Conservation (phyloP, 1,284 basidiomycete genomes). For the Hypsizygus ulmarius region DNA sequence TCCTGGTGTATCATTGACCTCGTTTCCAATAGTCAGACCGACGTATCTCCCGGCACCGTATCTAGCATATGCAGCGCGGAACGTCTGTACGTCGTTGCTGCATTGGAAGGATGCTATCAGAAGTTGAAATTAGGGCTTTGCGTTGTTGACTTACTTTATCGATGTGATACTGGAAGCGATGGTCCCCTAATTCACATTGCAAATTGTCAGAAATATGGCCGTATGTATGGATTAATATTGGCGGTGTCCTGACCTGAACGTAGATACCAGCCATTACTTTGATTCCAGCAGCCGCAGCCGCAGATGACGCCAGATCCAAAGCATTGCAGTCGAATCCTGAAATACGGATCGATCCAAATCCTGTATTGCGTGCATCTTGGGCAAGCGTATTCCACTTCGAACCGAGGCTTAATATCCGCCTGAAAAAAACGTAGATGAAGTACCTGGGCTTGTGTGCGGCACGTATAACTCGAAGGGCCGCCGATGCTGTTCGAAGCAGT, state of each 20-base stretch:
- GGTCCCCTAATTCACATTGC: constrained; percentile 27
- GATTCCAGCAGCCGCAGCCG: constrained; percentile 30
- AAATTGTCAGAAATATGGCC: neutral
- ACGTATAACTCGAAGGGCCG: constrained; percentile 26
- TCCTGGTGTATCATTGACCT: constrained; percentile 28
- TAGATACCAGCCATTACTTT: constrained; percentile 35
- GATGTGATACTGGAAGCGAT: constrained; percentile 22
- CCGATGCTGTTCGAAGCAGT: constrained; percentile 33
- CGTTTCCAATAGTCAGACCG: constrained; percentile 35
- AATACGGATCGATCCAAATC: constrained; percentile 34
- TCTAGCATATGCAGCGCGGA: constrained; percentile 27
- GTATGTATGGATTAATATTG: too few species aligned
- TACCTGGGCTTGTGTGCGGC: constrained; percentile 36
- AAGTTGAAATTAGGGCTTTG: neutral
- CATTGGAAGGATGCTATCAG: neutral
- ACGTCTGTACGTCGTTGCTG: constrained; percentile 33
- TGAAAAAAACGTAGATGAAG: neutral
- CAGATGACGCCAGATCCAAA: constrained; percentile 31
- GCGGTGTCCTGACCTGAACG: constrained; percentile 27
- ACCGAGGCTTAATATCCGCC: neutral
- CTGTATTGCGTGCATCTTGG: constrained; percentile 25
- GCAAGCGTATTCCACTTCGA: constrained; percentile 35
- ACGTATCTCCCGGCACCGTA: constrained; percentile 30
- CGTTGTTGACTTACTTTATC: constrained; percentile 26
- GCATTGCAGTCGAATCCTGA: constrained; percentile 37